Base-by-base conservation (phyloP, 495 filamentous ascomycete genomes). In the Penicillium bovifimosum region DNA sequence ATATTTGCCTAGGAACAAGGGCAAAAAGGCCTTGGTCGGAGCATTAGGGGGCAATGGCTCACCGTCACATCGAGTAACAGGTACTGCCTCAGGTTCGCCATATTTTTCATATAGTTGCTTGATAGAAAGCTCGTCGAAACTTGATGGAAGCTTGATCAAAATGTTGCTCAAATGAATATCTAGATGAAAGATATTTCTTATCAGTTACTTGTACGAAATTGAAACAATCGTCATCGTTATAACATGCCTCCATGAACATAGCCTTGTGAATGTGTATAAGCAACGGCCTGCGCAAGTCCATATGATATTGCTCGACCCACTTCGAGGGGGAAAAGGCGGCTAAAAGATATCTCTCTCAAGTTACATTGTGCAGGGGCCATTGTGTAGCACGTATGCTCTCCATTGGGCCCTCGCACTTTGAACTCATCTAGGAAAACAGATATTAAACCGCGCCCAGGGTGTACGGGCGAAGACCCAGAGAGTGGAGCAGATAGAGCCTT, bases 81-180 rank as follows among this genome's bases (percentile, higher is more conserved):
- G 34, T 1, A 53, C 34, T 11, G 41, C 47, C 33, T 60, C 48
- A n/a, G 56, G 60, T 10, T 50, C 46, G 32, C 56, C 52, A 28
- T 48, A 62, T 42, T 29, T 27, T 11, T 60, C 47, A 29, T 56
- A 59, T 38, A 62, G 28, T 29, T 62, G 44, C 11, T 51, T 17
- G 8, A 56, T 35, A 14, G 56, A 56, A 32, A 62, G 48, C 2
- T 53, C 5, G 16, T 50, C 52, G 38, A 75, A 59, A 38, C 42
- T 58, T 18, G 50, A 59, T n/a, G 68, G 70, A 1, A 73, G 58
- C 27, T 71, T 68, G 24, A 70, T 51, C 11, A 75, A 47, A n/a
- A 69, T 38, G 26, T 74, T 75, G 14, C 59, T 47, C 5, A 73
- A 44, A 52, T 73, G 70, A 32, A 75, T 55, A 58, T 74, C 64